phyloP scores from a whole-genome alignment of 495 filamentous ascomycete species.

The Aspergillus diversus region DNA sequence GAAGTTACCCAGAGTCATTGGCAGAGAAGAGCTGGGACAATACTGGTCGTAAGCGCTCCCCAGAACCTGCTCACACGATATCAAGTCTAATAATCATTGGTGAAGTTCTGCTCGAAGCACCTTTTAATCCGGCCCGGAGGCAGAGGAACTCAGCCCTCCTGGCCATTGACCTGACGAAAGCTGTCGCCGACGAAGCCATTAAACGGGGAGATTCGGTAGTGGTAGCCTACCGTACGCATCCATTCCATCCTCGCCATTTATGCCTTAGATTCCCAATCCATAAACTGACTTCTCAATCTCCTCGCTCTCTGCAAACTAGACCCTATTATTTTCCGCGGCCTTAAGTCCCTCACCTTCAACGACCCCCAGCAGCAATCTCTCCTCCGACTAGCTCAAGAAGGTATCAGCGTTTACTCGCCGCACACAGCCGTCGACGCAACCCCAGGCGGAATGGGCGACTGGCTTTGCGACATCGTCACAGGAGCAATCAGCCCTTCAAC shows the following conservation, averaged over 20 bases:
- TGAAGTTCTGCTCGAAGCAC: conserved; percentile 77
- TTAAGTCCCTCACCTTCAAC: conserved; percentile 83
- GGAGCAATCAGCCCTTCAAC: conserved; percentile 40
- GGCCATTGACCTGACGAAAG: conserved; percentile 86
- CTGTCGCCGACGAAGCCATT: conserved; percentile 92
- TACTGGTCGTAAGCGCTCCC: conserved; percentile 68
- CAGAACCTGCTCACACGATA: background rate
- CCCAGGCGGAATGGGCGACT: conserved; percentile 85
- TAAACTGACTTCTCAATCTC: background rate
- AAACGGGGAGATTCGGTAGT: conserved; percentile 72
- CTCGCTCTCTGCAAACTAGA: conserved; percentile 54
- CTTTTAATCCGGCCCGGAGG: conserved; percentile 57
- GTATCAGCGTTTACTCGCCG: conserved; percentile 93
- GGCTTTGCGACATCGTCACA: conserved; percentile 88
- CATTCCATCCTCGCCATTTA: background rate
- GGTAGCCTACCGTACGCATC: conserved; percentile 79
- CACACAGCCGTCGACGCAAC: conserved; percentile 94
- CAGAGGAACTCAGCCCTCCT: conserved; percentile 80
- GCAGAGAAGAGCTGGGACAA: conserved; percentile 95
- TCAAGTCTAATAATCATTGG: conserved; percentile 10
- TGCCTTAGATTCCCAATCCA: background rate
- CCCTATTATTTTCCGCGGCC: conserved; percentile 90
- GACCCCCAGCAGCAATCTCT: conserved; percentile 87
- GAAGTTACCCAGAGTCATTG: conserved; percentile 83
- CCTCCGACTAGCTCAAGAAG: conserved; percentile 79